These are phyloP conservation scores for Komagataea norvegica DNA, from an alignment of 1,139 yeast species.

Conservation along the genomic window DNA sequence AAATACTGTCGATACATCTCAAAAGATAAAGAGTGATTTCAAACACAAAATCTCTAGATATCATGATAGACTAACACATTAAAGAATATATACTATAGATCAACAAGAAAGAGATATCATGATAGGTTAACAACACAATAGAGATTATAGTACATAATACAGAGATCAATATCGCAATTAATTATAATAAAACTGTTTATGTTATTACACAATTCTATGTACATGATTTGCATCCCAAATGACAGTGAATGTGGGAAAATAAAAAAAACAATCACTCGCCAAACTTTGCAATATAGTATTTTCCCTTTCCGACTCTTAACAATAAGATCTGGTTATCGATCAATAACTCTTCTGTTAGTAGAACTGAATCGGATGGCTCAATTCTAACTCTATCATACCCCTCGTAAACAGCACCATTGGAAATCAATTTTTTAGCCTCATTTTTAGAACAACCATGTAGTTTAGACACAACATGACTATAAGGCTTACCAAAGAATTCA, in stretches of 20 bases:
- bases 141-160: background rate
- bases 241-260: too few species aligned
- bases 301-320: constrained; percentile 71
- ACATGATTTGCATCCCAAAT: too few species aligned
- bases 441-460: constrained; percentile 42
- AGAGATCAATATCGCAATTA: background rate
- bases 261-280: too few species aligned
- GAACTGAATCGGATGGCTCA: constrained; percentile 46
- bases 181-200: too few species aligned
- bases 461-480: constrained; percentile 33
- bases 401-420: constrained; percentile 67
- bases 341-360: constrained; percentile 45
- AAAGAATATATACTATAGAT: background rate
- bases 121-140: too few species aligned
- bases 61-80: constrained; percentile 13
- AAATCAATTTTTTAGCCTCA: constrained; percentile 61
- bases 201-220: too few species aligned
- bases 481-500: constrained; percentile 34
- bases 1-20: constrained; percentile 28
- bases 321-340: constrained; percentile 60
- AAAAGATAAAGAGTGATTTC: constrained; percentile 18
- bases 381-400: constrained; percentile 61
- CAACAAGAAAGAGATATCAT: too few species aligned
- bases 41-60: constrained; percentile 16
- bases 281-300: constrained; percentile 52